Conservation (phyloP, 225 moss, liverwort and hornwort species). For the Ulota crispa region DNA sequence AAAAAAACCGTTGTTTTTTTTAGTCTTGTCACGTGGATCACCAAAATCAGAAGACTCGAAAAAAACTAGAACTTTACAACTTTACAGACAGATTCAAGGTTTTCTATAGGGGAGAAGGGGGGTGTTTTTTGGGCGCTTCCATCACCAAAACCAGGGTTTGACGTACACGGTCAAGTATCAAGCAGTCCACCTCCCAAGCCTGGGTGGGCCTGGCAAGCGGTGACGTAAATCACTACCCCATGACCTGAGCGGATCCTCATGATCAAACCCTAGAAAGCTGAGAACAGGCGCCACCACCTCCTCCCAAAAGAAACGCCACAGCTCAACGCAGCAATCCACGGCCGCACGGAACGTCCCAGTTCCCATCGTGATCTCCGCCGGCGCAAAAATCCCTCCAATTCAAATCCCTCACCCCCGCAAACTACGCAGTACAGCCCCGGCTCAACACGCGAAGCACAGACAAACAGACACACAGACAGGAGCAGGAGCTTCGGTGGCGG, state of each 20-base stretch:
- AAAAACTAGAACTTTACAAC: too few species aligned
- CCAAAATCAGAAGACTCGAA: neutral
- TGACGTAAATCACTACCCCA: neutral
- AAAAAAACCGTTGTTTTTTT: too few species aligned
- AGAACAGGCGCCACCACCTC: slow-evolving; percentile 21
- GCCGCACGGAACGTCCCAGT: slow-evolving; percentile 21
- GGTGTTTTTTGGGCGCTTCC: neutral
- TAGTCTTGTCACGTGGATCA: too few species aligned
- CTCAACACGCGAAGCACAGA: neutral
- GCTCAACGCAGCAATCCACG: slow-evolving; percentile 1
- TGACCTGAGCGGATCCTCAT: neutral
- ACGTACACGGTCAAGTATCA: neutral
- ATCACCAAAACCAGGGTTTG: neutral
- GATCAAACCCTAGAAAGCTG: slow-evolving; percentile 3
- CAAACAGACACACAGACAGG: neutral
- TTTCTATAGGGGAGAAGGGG: too few species aligned
- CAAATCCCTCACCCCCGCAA: neutral
- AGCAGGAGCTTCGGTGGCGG: slow-evolving; percentile 4
- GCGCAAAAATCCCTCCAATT: neutral
- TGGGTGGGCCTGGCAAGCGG: slow-evolving; percentile 5
- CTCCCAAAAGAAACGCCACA: neutral
- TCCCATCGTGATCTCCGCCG: neutral
- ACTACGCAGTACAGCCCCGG: neutral
- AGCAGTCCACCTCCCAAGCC: neutral
- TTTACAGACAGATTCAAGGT: neutral